Percentiles rank a stretch among this genome's conserved stretches.
phyloP scores from a whole-genome alignment of 768 basidiomycete genomes.

The Rhodotorula toruloides region DNA sequence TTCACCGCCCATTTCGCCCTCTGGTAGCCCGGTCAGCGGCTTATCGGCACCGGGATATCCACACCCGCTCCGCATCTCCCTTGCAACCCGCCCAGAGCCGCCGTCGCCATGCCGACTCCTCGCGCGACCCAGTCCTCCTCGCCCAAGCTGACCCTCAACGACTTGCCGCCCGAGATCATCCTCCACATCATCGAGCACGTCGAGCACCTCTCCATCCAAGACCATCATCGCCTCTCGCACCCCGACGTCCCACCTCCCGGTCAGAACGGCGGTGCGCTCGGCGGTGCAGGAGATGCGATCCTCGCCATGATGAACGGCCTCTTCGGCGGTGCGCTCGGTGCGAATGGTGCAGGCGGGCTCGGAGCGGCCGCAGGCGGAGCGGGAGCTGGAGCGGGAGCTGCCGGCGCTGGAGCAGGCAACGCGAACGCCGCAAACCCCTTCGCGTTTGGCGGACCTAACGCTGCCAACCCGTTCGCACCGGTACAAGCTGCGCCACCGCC shows the following conservation, averaged over 20 bases:
- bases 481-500: no score
- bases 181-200: slow-evolving; percentile 22
- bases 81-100: neutral
- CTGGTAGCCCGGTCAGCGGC: no score
- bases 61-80: no score
- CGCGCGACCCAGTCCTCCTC: no score
- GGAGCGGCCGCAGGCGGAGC: neutral
- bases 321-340: neutral
- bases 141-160: slow-evolving; percentile 12
- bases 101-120: neutral
- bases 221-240: neutral
- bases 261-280: neutral
- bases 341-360: neutral
- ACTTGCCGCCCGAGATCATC: slow-evolving; percentile 29
- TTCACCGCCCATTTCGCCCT: no score
- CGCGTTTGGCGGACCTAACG: no score
- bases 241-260: neutral
- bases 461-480: no score
- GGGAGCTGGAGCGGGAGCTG: neutral
- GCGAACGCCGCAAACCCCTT: neutral
- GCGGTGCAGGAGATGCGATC: neutral
- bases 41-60: no score
- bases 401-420: neutral
- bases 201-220: neutral
- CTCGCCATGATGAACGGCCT: neutral